Evolutionary conservation across 352 stramenopile species (phyloP), one percentile per base, ranked within the genome.

Genomic region (Phytopythium kandeliae): DNA sequence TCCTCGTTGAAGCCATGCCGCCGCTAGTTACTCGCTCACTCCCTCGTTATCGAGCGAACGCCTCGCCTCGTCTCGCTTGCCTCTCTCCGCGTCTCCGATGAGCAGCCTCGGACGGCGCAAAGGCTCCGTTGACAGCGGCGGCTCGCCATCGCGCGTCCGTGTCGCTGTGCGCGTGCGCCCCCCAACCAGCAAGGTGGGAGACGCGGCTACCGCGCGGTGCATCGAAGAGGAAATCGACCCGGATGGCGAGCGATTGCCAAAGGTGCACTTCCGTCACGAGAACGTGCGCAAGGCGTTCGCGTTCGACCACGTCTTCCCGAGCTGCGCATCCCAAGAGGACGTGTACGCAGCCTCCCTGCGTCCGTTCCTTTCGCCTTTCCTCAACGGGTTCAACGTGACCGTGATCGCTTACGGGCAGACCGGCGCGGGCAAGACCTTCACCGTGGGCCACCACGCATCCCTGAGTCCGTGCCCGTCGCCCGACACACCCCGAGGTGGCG

Each of bases 401-500:
- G 78, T 95, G 11, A 85, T 95, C n/a, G 85, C 81, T 2, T 95
- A 95, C 42, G 85, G 85, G 15, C 85, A 95, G 48, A 95, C 85
- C 11, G 85, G 82, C 0, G 87, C 82, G 0, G 85, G 85, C 35
- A 95, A 95, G 55, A 92, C 85, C 6, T 82, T 86, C 52, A 93
- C 85, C 1, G 90, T 95, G 64, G 85, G 82, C 3, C 93, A 90
- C 51, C 66, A 55, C 48, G 71, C 75, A 47, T 63, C 65, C 19
- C 47, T 30, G 51, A 69, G 7, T 7, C 47, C 47, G 34, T 44
- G 33, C 10, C 22, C 47, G 34, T 53, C 47, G 13, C 47, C 47
- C 26, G 46, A 10, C 57, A 69, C 25, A 48, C 50, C 2, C 40
- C 83, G 12, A 45, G 76, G 33, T 24, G 31, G 30, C 47, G 47